phyloP scores from a whole-genome alignment of 257 asterid genomes.

The Prunella vulgaris region DNA sequence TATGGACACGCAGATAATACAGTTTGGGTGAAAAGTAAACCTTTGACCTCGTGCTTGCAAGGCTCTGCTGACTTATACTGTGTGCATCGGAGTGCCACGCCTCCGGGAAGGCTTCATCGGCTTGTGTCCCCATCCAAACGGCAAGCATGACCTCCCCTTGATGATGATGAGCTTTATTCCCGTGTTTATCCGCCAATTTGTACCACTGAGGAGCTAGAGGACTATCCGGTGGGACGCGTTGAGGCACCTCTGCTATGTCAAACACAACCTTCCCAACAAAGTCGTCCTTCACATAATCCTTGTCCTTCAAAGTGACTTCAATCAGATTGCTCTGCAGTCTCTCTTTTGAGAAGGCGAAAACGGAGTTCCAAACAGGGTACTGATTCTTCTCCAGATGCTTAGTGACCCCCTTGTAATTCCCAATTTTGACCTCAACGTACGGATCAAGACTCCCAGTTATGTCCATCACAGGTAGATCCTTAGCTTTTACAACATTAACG shows the following conservation, averaged over 20 bases:
- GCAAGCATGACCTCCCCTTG: slow-evolving; percentile 85
- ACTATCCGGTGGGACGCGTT: slow-evolving; percentile 85
- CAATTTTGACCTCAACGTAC: slow-evolving; percentile 80
- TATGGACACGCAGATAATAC: slow-evolving; percentile 67
- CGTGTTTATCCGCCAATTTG: slow-evolving; percentile 53
- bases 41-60: slow-evolving; percentile 63
- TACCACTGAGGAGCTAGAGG: slow-evolving; percentile 97
- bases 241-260: slow-evolving; percentile 68
- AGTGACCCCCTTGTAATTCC: slow-evolving; percentile 82
- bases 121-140: slow-evolving; percentile 97
- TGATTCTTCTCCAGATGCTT: slow-evolving; percentile 77
- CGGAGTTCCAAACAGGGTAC: slow-evolving; percentile 67
- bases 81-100: slow-evolving; percentile 96
- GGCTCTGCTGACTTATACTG: slow-evolving; percentile 52
- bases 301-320: slow-evolving; percentile 70
- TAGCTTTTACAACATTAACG: slow-evolving; percentile 71
- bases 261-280: slow-evolving; percentile 66
- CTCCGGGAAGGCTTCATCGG: slow-evolving; percentile 82
- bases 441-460: slow-evolving; percentile 88
- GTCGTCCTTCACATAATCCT: slow-evolving; percentile 73
- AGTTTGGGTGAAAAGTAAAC: slow-evolving; percentile 77
- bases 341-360: slow-evolving; percentile 82
- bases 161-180: slow-evolving; percentile 35
- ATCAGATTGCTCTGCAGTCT: slow-evolving; percentile 64
- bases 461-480: slow-evolving; percentile 84